phyloP scores from a whole-genome alignment of 1,284 basidiomycete genomes.

The Malassezia japonica region DNA sequence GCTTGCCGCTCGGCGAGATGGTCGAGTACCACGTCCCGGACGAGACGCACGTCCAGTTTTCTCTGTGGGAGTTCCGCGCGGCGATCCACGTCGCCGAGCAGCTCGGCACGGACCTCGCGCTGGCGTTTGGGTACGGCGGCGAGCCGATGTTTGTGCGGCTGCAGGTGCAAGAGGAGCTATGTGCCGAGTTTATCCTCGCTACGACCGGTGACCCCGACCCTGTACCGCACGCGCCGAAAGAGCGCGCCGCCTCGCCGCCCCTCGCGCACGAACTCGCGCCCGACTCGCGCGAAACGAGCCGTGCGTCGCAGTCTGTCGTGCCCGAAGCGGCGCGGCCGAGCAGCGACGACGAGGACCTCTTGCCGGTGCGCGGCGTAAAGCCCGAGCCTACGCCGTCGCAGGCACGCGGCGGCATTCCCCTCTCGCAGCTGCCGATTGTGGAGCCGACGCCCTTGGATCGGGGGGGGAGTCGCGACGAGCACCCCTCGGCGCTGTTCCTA shows the following conservation, averaged over 20 bases:
- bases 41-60: conserved; percentile 22
- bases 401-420: background rate
- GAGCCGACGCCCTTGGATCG: conserved; percentile 5
- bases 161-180: conserved; percentile 12
- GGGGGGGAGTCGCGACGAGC: conserved; percentile 9
- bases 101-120: conserved; percentile 15
- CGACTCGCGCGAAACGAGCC: too few species aligned
- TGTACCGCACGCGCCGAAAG: too few species aligned
- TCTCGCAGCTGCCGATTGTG: conserved; percentile 1
- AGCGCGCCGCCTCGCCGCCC: too few species aligned
- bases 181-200: conserved; percentile 30
- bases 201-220: conserved; percentile 25
- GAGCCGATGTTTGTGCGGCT: conserved; percentile 31
- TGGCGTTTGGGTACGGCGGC: conserved; percentile 27
- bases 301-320: too few species aligned
- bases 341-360: background rate
- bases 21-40: conserved; percentile 20
- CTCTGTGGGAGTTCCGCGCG: conserved; percentile 32
- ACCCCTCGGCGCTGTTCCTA: conserved; percentile 1
- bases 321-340: background rate
- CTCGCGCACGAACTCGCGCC: too few species aligned
- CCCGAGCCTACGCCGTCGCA: background rate
- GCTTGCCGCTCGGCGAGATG: conserved; percentile 22
- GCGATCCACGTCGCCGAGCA: conserved; percentile 23
- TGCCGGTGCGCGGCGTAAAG: background rate